Conservation (phyloP, 2,329 filamentous ascomycete genomes). For the Claviceps purpurea region DNA sequence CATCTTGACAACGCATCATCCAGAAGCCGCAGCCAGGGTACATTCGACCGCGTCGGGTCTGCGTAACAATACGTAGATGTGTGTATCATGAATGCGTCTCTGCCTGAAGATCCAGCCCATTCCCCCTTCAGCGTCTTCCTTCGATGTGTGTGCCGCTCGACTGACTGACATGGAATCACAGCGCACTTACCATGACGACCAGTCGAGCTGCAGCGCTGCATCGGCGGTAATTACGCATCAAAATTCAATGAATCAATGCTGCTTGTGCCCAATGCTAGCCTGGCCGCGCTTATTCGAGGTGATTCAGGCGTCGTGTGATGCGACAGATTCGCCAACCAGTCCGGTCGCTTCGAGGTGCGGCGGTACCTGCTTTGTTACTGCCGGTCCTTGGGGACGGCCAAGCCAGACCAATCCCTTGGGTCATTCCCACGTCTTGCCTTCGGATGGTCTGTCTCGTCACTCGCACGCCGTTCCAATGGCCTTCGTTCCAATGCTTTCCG, state of each 20-base stretch:
- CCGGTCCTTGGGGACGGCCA: not conserved
- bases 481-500: not conserved
- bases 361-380: not conserved
- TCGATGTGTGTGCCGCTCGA: not conserved
- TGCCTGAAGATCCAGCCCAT: constrained; percentile 6
- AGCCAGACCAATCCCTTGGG: not conserved
- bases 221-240: not conserved
- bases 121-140: not conserved
- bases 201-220: not conserved
- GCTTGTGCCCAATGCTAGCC: constrained; percentile 17
- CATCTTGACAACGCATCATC: constrained; percentile 39
- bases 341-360: not conserved
- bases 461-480: too few relatives aligned
- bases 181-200: not conserved
- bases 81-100: constrained; percentile 5
- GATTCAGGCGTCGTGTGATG: not conserved
- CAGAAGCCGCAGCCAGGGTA: not conserved
- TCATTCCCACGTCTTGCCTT: not conserved
- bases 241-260: constrained; percentile 9
- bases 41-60: not conserved
- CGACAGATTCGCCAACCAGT: not conserved
- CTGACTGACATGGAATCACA: not conserved
- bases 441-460: too few relatives aligned
- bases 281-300: constrained; percentile 17
- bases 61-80: too few relatives aligned